Conservation (phyloP, 257 asterid species). For the Jasminum sambac region DNA sequence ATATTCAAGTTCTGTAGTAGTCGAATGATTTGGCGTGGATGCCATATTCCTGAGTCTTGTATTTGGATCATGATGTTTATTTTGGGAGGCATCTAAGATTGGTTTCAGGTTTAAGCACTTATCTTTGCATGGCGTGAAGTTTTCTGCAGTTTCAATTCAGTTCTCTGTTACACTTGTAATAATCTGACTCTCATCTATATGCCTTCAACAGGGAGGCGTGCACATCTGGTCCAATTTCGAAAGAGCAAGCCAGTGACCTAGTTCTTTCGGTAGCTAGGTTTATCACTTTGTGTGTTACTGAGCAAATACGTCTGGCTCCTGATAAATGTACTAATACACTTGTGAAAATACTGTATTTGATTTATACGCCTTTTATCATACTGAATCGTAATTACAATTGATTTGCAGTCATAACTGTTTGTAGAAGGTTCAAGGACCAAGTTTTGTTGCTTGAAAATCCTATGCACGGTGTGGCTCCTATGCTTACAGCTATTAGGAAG, state of each 20-base stretch:
- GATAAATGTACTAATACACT: slow-evolving; percentile 61
- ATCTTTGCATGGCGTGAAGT: background rate
- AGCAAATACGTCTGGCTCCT: slow-evolving; percentile 80
- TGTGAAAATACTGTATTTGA: slow-evolving; percentile 16
- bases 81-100: background rate
- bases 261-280: slow-evolving; percentile 63
- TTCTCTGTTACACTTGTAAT: background rate
- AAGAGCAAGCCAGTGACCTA: slow-evolving; percentile 57
- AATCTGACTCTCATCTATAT: background rate
- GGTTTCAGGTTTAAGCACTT: background rate
- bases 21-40: background rate
- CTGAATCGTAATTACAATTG: slow-evolving; percentile 31
- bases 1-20: background rate
- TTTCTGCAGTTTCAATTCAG: background rate
- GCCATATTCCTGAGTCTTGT: background rate
- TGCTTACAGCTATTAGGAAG: slow-evolving; percentile 70
- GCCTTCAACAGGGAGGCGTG: slow-evolving; percentile 68
- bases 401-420: slow-evolving; percentile 75
- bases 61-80: background rate
- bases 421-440: slow-evolving; percentile 80
- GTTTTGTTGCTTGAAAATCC: slow-evolving; percentile 69
- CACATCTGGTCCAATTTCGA: slow-evolving; percentile 47
- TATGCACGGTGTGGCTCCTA: slow-evolving; percentile 80
- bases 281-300: slow-evolving; percentile 59
- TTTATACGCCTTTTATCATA: slow-evolving; percentile 4